phyloP scores from a whole-genome alignment of 2,329 filamentous ascomycete species.

The Phialemonium atrogriseum region DNA sequence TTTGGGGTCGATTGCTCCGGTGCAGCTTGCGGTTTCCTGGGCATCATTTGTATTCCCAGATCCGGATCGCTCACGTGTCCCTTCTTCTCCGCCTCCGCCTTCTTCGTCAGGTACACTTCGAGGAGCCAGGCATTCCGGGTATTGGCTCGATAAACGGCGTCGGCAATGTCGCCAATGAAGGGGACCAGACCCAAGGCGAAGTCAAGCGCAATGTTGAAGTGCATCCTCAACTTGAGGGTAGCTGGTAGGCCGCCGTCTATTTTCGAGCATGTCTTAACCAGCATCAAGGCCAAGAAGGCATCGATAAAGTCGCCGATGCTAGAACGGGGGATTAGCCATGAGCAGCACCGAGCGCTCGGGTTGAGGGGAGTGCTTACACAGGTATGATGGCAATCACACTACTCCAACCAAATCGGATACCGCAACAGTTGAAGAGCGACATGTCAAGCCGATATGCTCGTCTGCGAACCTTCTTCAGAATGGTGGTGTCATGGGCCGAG shows the following conservation, averaged over 20 bases:
- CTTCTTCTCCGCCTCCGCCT: constrained; percentile 46
- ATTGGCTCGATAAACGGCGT: constrained; percentile 67
- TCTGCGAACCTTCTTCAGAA: constrained; percentile 80
- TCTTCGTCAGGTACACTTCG: constrained; percentile 53
- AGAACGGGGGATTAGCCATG: constrained; percentile 12
- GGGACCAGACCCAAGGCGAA: constrained; percentile 68
- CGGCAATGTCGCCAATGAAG: constrained; percentile 66
- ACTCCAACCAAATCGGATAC: constrained; percentile 82
- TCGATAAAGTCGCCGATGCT: constrained; percentile 72
- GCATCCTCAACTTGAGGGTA: constrained; percentile 59
- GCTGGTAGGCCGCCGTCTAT: constrained; percentile 69
- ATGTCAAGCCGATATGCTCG: constrained; percentile 82
- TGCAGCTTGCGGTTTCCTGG: constrained; percentile 2
- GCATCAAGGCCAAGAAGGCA: constrained; percentile 62
- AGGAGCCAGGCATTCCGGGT: constrained; percentile 62
- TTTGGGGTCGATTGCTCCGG: not conserved
- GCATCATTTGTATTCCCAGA: constrained; percentile 3
- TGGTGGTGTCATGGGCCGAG: constrained; percentile 69
- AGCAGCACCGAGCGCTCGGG: constrained; percentile 8
- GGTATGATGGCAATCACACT: constrained; percentile 80
- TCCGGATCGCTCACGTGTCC: constrained; percentile 35
- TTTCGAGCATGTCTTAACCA: constrained; percentile 63
- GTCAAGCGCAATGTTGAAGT: constrained; percentile 69
- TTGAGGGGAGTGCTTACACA: constrained; percentile 46
- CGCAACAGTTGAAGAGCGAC: constrained; percentile 71